Evolutionary conservation across 225 moss, liverwort and hornwort genomes (phyloP).

Genomic region (Pleurozium schreberi): DNA sequence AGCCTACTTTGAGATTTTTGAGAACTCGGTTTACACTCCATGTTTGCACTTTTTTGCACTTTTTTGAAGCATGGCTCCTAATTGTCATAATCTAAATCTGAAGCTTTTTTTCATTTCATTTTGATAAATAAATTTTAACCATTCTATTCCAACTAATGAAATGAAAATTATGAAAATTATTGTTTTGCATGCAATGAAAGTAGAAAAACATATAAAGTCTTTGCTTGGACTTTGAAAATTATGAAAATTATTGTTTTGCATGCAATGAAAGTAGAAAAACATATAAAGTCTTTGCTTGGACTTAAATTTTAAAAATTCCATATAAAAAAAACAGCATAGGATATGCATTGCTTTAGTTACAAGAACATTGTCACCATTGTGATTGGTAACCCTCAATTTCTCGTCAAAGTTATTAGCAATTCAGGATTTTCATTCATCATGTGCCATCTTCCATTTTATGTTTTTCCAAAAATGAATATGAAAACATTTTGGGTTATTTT

Average conservation of each 20-base stretch:
- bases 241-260: too few species aligned
- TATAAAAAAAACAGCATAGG: rapidly evolving
- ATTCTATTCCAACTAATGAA: neutral
- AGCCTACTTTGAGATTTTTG: neutral
- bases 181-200: neutral
- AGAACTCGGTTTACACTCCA: neutral
- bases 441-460: neutral
- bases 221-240: neutral
- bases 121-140: neutral
- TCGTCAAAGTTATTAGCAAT: neutral
- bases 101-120: neutral
- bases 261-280: neutral
- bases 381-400: neutral
- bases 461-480: neutral
- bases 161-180: neutral
- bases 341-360: neutral
- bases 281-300: neutral
- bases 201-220: neutral
- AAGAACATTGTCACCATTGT: neutral
- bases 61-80: neutral
- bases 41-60: neutral
- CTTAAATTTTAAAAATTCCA: neutral
- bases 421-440: neutral
- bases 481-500: neutral
- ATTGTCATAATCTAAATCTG: neutral